Conservation (phyloP, 2,329 filamentous ascomycete genomes). For the Aspergillus versicolor region DNA sequence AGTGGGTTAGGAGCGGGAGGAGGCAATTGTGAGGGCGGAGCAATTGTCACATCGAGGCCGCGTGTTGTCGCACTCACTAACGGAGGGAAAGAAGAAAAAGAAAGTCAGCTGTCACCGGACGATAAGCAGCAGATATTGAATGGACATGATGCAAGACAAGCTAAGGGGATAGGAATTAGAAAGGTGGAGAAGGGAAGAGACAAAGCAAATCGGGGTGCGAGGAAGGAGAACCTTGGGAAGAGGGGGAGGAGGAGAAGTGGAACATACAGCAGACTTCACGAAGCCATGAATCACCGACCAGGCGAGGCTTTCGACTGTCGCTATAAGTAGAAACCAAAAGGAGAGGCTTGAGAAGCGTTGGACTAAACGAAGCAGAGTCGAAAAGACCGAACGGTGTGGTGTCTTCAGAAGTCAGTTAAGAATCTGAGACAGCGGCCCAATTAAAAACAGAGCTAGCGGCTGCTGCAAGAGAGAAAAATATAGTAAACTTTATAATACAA, state of each 20-base stretch:
- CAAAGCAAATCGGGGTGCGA: constrained; percentile 24
- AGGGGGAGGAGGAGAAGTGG: constrained; percentile 14
- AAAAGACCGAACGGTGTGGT: not conserved
- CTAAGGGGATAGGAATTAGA: constrained; percentile 19
- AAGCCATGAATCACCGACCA: constrained; percentile 27
- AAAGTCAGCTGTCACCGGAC: constrained; percentile 18
- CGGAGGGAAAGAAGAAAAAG: constrained; percentile 3
- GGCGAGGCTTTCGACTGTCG: not conserved
- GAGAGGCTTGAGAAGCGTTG: constrained; percentile 1
- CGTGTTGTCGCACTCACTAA: constrained; percentile 28
- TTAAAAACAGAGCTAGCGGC: not conserved
- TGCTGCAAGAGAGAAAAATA: not conserved
- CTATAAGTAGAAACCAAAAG: constrained; percentile 22
- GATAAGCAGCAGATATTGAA: constrained; percentile 16
- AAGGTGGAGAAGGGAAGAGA: constrained; percentile 17
- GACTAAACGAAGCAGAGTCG: constrained; percentile 1
- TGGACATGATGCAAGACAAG: constrained; percentile 19
- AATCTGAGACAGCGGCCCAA: constrained; percentile 8
- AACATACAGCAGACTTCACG: constrained; percentile 30
- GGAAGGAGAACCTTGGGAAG: constrained; percentile 16
- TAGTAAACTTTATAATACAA: not conserved
- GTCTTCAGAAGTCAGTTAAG: not conserved
- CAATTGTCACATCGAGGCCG: constrained; percentile 31
- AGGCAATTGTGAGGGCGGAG: constrained; percentile 8
- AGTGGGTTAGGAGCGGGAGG: constrained; percentile 1